Percentiles rank a stretch among this genome's conserved stretches.
These are phyloP conservation scores for Amanita polypyramis DNA, from an alignment of 768 basidiomycete genomes.

Conservation along the genomic window DNA sequence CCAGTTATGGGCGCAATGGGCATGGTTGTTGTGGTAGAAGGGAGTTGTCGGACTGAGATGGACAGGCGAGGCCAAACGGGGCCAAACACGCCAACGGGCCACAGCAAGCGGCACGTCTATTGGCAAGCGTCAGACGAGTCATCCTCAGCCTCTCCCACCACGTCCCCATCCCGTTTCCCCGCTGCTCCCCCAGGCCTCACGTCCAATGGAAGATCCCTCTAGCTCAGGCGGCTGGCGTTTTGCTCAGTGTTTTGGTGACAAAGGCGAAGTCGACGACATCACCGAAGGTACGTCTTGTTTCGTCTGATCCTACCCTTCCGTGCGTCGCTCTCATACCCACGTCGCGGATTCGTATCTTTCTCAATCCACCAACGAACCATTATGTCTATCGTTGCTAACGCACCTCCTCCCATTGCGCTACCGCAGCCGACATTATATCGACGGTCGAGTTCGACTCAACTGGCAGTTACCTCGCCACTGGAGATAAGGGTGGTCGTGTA, in stretches of 20 bases:
- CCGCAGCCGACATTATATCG: conserved; percentile 97
- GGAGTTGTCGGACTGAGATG: conserved; percentile 26
- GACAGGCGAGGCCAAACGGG: conserved; percentile 15
- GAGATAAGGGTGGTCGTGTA: conserved; percentile 98
- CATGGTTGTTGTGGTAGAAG: conserved; percentile 36
- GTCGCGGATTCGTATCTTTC: neutral
- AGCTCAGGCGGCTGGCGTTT: conserved; percentile 93
- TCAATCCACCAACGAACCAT: neutral
- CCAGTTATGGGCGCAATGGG: conserved; percentile 88
- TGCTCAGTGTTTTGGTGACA: conserved; percentile 99
- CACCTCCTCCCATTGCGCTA: conserved; percentile 12
- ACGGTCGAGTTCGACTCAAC: conserved; percentile 99
- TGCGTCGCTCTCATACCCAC: neutral
- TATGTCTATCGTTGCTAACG: conserved; percentile 6
- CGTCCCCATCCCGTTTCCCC: neutral
- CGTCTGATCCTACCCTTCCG: neutral
- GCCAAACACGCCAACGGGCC: conserved; percentile 11
- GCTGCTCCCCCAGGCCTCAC: neutral
- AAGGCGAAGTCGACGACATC: conserved; percentile 98
- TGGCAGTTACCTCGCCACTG: conserved; percentile 98
- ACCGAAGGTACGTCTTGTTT: conserved; percentile 71
- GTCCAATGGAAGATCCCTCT: conserved; percentile 72
- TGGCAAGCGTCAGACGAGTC: conserved; percentile 15
- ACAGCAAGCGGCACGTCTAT: conserved; percentile 1
- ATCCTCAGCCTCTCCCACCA: conserved; percentile 13